Percentiles rank a stretch among this genome's conserved stretches.
Evolutionary conservation across 2,329 filamentous ascomycete genomes (phyloP).

Genomic region (Epichloe baconii): DNA sequence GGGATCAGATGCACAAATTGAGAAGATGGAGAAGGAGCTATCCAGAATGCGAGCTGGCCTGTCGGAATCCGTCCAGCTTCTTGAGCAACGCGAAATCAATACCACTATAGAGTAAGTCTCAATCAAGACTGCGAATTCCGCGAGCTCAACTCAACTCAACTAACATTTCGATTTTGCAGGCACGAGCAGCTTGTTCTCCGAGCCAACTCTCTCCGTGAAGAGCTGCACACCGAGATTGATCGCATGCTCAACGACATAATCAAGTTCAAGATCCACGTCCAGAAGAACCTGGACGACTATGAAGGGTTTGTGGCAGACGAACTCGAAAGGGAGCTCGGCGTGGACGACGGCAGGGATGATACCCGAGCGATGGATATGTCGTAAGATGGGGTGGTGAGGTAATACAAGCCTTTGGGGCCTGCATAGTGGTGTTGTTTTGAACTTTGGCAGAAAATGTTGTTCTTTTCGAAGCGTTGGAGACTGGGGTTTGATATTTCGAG

Average conservation of each 20-base stretch:
- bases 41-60: constrained; percentile 78
- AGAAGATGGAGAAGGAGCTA: constrained; percentile 98
- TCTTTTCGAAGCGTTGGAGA: neutral
- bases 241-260: constrained; percentile 94
- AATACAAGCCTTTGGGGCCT: neutral
- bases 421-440: neutral
- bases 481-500: neutral
- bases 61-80: constrained; percentile 74
- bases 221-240: constrained; percentile 94
- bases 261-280: constrained; percentile 95
- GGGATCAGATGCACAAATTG: constrained; percentile 82
- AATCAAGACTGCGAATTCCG: neutral
- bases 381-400: neutral
- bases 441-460: constrained; percentile 4
- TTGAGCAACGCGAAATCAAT: constrained; percentile 94
- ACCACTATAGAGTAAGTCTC: constrained; percentile 76
- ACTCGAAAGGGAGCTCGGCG: constrained; percentile 72
- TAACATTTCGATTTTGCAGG: constrained; percentile 27
- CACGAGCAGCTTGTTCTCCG: constrained; percentile 86
- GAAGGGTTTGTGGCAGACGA: constrained; percentile 89
- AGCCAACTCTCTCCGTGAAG: constrained; percentile 76
- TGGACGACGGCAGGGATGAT: constrained; percentile 43
- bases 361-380: constrained; percentile 33
- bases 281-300: constrained; percentile 85
- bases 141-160: neutral